Evolutionary conservation across 2,329 filamentous ascomycete species (phyloP).

Genomic region (Biscogniauxia mediterranea): DNA sequence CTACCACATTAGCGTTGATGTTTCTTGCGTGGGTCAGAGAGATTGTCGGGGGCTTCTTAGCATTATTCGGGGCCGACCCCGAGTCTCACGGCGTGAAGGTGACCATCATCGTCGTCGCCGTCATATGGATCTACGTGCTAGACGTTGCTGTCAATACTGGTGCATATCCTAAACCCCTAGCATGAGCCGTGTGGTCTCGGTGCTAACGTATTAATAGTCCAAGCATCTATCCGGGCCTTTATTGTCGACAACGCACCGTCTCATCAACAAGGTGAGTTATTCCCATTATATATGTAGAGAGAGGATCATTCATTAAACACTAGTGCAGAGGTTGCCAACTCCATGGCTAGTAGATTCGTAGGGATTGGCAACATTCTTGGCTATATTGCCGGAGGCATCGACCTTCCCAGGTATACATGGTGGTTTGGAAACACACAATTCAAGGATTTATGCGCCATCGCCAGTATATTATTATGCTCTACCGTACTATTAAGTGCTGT

Average conservation of each 20-base stretch:
- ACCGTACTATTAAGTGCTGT: slow-evolving; percentile 71
- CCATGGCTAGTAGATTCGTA: slow-evolving; percentile 85
- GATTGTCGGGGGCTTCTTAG: slow-evolving; percentile 65
- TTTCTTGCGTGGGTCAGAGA: slow-evolving; percentile 73
- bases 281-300: background rate
- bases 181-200: background rate
- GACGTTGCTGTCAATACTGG: slow-evolving; percentile 95
- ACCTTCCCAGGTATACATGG: slow-evolving; percentile 71
- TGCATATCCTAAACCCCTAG: slow-evolving; percentile 37
- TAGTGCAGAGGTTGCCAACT: slow-evolving; percentile 72
- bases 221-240: slow-evolving; percentile 87
- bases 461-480: slow-evolving; percentile 66
- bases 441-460: slow-evolving; percentile 85
- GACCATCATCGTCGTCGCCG: slow-evolving; percentile 72
- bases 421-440: slow-evolving; percentile 89
- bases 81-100: slow-evolving; percentile 63
- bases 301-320: slow-evolving; percentile 9
- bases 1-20: slow-evolving; percentile 66
- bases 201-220: slow-evolving; percentile 52
- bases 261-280: slow-evolving; percentile 69
- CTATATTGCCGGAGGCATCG: slow-evolving; percentile 81
- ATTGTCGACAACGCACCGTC: slow-evolving; percentile 91
- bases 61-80: slow-evolving; percentile 68
- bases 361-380: slow-evolving; percentile 89
- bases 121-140: slow-evolving; percentile 82